Base-by-base conservation (phyloP, 148 eudicot genomes). In the Suaeda aralocaspica region DNA sequence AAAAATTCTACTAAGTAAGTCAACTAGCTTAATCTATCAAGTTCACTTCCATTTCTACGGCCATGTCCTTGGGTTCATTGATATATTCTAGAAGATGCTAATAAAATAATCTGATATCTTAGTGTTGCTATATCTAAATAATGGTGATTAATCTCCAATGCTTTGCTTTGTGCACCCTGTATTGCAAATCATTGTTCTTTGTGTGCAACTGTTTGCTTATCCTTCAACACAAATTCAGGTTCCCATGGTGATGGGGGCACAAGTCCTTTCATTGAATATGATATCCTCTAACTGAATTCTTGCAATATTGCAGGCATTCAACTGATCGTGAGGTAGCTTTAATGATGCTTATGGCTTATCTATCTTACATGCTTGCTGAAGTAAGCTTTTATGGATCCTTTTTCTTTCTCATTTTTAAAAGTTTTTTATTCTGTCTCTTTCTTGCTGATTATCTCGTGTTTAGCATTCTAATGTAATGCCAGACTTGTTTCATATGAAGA, bases 301-400 rank as follows among this genome's bases (percentile, higher is more conserved):
- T 76, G 60, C 49, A 48, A 68, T 77, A 70, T 57, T 79, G 53
- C 82, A 92, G 97, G 85, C 90, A 92, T 74, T 92, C 97, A 55
- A 85, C 95, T 7, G 92, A 87, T 52, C 95, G 95, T 56, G 97
- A 92, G 66, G 92, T 92, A 67, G 92, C 97, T 52, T 77, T 92
- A 26, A 89, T 92, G 95, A 84, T 92, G 74, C 86, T 92, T 63
- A 87, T 92, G 97, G 90, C 97, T 44, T 89, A 92, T 74, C 80
- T 92, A 53, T 89, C 97, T 13, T 92, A 92, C 77, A 82, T 92
- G 77, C 79, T 85, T 81, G 95, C 95, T 21, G 95, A 92, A 77
- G 95, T 92, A 76, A 81, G 84, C 70, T 53, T 61, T 51, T 0
- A 44, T 39, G 2, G 62, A 29, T 28, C 25, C 29, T 36, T 36